Evolutionary conservation across 2,329 filamentous ascomycete genomes (phyloP).

Genomic region (Aspergillus sojae): DNA sequence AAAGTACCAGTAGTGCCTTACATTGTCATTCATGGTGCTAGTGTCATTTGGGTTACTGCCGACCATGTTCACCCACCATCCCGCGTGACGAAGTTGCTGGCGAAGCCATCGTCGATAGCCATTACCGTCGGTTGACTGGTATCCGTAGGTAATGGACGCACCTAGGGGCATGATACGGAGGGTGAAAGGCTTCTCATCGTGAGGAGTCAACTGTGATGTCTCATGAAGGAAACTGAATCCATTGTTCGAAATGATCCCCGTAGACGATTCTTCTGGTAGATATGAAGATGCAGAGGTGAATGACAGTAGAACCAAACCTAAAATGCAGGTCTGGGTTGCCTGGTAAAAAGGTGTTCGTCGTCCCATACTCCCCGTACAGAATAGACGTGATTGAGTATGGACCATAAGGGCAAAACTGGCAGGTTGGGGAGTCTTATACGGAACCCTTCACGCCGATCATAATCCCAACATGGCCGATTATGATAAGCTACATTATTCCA

Average conservation of each 20-base stretch:
- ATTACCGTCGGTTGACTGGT: constrained; percentile 11
- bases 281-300: not conserved
- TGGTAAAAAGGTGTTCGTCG: not conserved
- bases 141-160: constrained; percentile 15
- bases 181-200: not conserved
- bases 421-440: not conserved
- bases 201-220: not conserved
- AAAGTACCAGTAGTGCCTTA: constrained; percentile 5
- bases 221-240: not conserved
- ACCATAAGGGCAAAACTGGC: not conserved
- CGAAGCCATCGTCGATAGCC: constrained; percentile 14
- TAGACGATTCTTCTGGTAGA: not conserved
- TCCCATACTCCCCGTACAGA: not conserved
- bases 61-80: constrained; percentile 19
- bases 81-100: constrained; percentile 7
- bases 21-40: constrained; percentile 21
- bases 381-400: not conserved
- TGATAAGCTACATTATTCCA: not conserved
- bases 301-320: not conserved
- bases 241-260: not conserved
- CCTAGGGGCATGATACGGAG: constrained; percentile 16
- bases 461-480: not conserved
- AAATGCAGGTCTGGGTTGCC: not conserved
- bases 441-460: not conserved
- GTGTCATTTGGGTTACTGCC: constrained; percentile 3